Base-by-base conservation (phyloP, 148 eudicot species). In the Euryodendron excelsum region DNA sequence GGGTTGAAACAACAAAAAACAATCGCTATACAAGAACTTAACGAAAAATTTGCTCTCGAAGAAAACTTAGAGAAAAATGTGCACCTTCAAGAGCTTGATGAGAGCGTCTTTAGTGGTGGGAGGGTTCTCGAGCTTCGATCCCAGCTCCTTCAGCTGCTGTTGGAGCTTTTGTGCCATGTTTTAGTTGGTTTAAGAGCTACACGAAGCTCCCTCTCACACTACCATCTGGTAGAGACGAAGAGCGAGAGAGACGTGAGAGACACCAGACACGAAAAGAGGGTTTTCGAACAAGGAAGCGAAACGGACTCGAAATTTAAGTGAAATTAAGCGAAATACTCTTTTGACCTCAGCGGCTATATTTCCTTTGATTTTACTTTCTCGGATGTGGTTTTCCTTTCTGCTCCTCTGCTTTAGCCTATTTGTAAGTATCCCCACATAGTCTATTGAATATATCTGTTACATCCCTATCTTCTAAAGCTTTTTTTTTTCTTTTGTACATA, bases 51-150 rank as follows among this genome's bases (percentile, higher is more conserved):
- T 25, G 4, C 56, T 0, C 11, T 9, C 8, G 45, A 41, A 41
- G 36, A 14, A 11, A 9, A 3, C 8, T 17, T n/a, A 25, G n/a
- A 39, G 25, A 53, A 58, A 36, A 70, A 6, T 13, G 7, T 45
- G n/a, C 2, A 90, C 98, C 97, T 89, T 91, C 3, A 94, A 67
- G 68, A 94, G 92, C 80, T 92, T 88, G 83, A 92, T 81, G 52
- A 94, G 93, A 58, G 93, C 78, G 85, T 94, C 97, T 80, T 88
- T 89, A 70, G 91, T 77, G 55, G 93, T 17, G 17, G 97, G 97
- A 37, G 84, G 90, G 30, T 72, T 68, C 73, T 89, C 91, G 28
- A 94, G 90, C 89, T 88, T 94, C 76, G 98, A 90, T 88, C 98
- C 98, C 34, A 94, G 80, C 80, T 92, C 92, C 84, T 77, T 76